Conservation (phyloP, 2,329 filamentous ascomycete species). For the Sporothrix phasma region DNA sequence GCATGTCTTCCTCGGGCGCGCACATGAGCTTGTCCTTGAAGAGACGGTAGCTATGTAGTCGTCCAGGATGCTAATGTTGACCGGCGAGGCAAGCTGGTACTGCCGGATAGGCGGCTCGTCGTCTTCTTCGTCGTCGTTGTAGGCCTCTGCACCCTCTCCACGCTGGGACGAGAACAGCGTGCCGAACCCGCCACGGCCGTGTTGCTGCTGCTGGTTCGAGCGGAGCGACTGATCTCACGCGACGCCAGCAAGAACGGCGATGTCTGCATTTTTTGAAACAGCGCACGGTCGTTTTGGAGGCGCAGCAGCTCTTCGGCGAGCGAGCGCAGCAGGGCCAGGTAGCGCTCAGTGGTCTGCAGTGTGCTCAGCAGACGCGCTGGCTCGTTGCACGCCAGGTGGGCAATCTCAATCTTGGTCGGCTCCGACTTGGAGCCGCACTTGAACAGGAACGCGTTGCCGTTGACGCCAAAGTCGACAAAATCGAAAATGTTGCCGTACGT, state of each 20-base stretch:
- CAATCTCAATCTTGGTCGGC: slow-evolving; percentile 78
- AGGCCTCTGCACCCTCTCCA: slow-evolving; percentile 30
- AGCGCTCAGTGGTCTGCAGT: slow-evolving; percentile 74
- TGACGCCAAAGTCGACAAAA: slow-evolving; percentile 84
- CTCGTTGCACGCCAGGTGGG: slow-evolving; percentile 70
- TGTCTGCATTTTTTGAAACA: slow-evolving; percentile 66
- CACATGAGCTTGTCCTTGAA: slow-evolving; percentile 80
- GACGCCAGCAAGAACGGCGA: slow-evolving; percentile 76
- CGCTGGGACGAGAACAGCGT: background rate
- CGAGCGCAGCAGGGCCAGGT: slow-evolving; percentile 70
- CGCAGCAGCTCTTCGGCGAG: slow-evolving; percentile 61
- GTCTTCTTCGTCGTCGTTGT: slow-evolving; percentile 35
- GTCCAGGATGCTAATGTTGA: slow-evolving; percentile 67
- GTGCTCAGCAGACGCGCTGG: slow-evolving; percentile 72
- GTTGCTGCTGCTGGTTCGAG: slow-evolving; percentile 8
- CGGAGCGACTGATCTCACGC: slow-evolving; percentile 50
- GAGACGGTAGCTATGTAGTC: slow-evolving; percentile 82
- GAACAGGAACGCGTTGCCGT: slow-evolving; percentile 81
- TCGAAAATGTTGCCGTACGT: slow-evolving; percentile 86
- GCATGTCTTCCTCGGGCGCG: slow-evolving; percentile 76
- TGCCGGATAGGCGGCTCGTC: slow-evolving; percentile 60
- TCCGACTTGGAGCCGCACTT: slow-evolving; percentile 86
- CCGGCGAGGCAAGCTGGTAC: slow-evolving; percentile 65
- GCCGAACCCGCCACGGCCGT: background rate
- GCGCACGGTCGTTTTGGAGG: slow-evolving; percentile 66